A percentile compares a stretch with the other conserved stretches of the same genome.
Evolutionary conservation across 495 filamentous ascomycete genomes (phyloP).

Genomic region (Paragyromitra xinjiangensis): DNA sequence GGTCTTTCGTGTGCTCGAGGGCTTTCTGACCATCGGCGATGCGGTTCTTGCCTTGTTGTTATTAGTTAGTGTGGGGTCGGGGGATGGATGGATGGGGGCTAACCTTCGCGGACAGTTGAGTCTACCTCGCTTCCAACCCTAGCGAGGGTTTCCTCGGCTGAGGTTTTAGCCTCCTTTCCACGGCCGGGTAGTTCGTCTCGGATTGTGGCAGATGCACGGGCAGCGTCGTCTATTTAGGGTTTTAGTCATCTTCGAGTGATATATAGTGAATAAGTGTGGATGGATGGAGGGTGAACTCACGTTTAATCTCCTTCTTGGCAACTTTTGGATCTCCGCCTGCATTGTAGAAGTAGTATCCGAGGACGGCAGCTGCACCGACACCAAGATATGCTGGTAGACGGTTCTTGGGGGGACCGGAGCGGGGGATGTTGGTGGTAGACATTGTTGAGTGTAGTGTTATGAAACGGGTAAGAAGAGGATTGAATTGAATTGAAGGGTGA

Average conservation of each 20-base stretch:
- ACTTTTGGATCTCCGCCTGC: conserved; percentile 83
- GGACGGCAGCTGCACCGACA: conserved; percentile 68
- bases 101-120: conserved; percentile 63
- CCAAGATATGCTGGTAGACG: conserved; percentile 68
- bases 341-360: conserved; percentile 90
- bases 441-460: neutral
- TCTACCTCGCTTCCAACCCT: conserved; percentile 62
- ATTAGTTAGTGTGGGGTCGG: neutral
- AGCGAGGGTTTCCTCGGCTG: conserved; percentile 61
- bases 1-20: conserved; percentile 64
- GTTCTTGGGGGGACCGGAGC: conserved; percentile 62
- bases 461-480: conserved; percentile 24
- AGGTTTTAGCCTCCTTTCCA: conserved; percentile 64
- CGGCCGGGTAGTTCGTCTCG: conserved; percentile 68
- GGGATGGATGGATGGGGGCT: conserved; percentile 26
- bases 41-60: conserved; percentile 64
- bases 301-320: conserved; percentile 82
- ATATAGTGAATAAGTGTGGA: neutral
- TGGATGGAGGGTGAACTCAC: conserved; percentile 61
- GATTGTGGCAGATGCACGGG: conserved; percentile 71
- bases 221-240: conserved; percentile 65
- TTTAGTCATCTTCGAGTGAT: conserved; percentile 1
- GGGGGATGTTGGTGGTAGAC: conserved; percentile 53
- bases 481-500: neutral
- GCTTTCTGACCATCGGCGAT: conserved; percentile 68